phyloP scores from a whole-genome alignment of 2,329 filamentous ascomycete genomes.

The Atkinsonella texensis region DNA sequence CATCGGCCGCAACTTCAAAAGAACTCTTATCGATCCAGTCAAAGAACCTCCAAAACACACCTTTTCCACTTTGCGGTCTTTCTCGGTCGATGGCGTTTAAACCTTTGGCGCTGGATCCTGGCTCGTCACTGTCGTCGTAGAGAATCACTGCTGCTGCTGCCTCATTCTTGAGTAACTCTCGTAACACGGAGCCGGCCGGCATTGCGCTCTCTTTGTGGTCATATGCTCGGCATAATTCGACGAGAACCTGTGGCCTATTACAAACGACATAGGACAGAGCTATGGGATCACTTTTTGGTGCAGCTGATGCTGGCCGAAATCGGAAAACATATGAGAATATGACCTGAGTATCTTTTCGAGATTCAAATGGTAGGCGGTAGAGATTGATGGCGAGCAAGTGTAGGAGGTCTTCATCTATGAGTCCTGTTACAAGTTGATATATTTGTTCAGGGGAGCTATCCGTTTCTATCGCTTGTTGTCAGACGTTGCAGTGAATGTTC shows the following conservation, averaged over 20 bases:
- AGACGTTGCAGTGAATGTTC: neutral
- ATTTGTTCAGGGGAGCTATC: slow-evolving; percentile 83
- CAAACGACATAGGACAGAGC: slow-evolving; percentile 83
- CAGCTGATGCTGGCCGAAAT: slow-evolving; percentile 61
- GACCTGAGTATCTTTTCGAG: slow-evolving; percentile 87
- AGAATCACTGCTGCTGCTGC: slow-evolving; percentile 82
- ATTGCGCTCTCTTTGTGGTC: slow-evolving; percentile 84
- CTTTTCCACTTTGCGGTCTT: slow-evolving; percentile 61
- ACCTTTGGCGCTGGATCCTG: slow-evolving; percentile 61
- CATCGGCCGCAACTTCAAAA: slow-evolving; percentile 94
- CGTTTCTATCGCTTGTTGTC: slow-evolving; percentile 44
- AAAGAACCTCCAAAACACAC: slow-evolving; percentile 95
- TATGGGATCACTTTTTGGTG: slow-evolving; percentile 61
- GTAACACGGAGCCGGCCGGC: slow-evolving; percentile 76
- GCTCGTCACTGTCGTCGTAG: slow-evolving; percentile 72
- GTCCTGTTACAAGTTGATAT: slow-evolving; percentile 68
- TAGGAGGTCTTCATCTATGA: slow-evolving; percentile 83
- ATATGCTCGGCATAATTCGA: slow-evolving; percentile 82
- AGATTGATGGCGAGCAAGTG: slow-evolving; percentile 73
- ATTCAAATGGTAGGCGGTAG: slow-evolving; percentile 82
- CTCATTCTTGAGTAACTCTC: slow-evolving; percentile 83
- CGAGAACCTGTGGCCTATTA: slow-evolving; percentile 73
- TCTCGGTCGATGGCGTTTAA: slow-evolving; percentile 68
- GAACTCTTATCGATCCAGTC: slow-evolving; percentile 93
- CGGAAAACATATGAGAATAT: slow-evolving; percentile 93